These are phyloP conservation scores for Penicillium expansum DNA, from an alignment of 2,329 filamentous ascomycete species.

Conservation along the genomic window DNA sequence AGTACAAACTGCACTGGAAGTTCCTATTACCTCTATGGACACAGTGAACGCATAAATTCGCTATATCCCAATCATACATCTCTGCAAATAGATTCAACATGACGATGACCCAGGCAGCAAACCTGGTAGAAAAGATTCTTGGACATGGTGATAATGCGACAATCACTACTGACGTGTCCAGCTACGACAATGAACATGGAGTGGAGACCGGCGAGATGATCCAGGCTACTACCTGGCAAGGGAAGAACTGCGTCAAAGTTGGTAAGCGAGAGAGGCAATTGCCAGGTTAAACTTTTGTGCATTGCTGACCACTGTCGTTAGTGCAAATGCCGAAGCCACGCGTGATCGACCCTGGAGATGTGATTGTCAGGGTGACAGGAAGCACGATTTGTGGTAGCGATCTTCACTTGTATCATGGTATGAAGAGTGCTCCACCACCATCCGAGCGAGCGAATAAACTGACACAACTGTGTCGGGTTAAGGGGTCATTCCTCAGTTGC, in stretches of 20 bases:
- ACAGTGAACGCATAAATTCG: neutral
- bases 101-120: slow-evolving; percentile 65
- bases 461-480: neutral
- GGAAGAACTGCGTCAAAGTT: slow-evolving; percentile 74
- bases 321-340: slow-evolving; percentile 67
- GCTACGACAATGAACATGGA: slow-evolving; percentile 59
- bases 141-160: slow-evolving; percentile 66
- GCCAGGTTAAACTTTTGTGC: neutral
- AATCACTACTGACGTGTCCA: slow-evolving; percentile 67
- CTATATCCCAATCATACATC: neutral
- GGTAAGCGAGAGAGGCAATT: slow-evolving; percentile 35
- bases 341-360: slow-evolving; percentile 70
- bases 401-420: slow-evolving; percentile 51
- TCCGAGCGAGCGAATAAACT: neutral
- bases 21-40: neutral
- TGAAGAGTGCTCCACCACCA: neutral
- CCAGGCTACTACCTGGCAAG: slow-evolving; percentile 79
- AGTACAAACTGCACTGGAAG: neutral
- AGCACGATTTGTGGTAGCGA: slow-evolving; percentile 62
- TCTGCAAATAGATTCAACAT: slow-evolving; percentile 39
- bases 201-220: slow-evolving; percentile 60
- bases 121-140: slow-evolving; percentile 62
- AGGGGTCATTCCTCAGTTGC: slow-evolving; percentile 55
- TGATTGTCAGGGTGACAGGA: slow-evolving; percentile 74
- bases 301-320: slow-evolving; percentile 21